A percentile compares a stretch with the other conserved stretches of the same genome.
phyloP scores from a whole-genome alignment of 192 early-diverging fungal genomes.

The Phycomyces nitens region DNA sequence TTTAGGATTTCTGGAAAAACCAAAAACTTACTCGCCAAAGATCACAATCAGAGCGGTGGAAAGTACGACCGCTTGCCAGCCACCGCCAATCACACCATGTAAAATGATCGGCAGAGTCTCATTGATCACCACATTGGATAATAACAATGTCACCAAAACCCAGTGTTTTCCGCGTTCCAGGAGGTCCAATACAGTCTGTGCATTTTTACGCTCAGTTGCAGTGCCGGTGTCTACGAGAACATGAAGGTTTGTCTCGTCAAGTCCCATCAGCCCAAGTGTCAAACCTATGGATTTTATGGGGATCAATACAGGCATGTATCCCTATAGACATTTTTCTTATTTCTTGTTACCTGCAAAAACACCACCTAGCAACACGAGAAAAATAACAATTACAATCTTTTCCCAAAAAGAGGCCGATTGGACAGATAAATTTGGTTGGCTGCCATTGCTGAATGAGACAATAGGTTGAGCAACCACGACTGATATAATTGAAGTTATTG shows the following conservation, averaged over 20 bases:
- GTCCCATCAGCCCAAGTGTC: conserved; percentile 48
- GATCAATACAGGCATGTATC: no score
- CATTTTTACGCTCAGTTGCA: conserved; percentile 64
- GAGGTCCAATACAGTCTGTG: conserved; percentile 48
- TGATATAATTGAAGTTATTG: no score
- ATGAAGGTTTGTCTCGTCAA: conserved; percentile 81
- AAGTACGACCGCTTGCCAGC: conserved; percentile 77
- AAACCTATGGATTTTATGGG: conserved; percentile 23
- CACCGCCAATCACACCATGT: conserved; percentile 73
- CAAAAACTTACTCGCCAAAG: conserved; percentile 80
- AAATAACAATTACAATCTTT: conserved; percentile 8
- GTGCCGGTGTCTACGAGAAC: conserved; percentile 83
- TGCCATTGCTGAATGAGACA: no score
- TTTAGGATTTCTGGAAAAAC: conserved; percentile 1
- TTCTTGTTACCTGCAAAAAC: conserved; percentile 23
- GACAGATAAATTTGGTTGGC: no score
- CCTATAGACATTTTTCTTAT: neutral
- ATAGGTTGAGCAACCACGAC: no score
- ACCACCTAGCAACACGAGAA: conserved; percentile 25
- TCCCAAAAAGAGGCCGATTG: conserved; percentile 1
- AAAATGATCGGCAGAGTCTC: conserved; percentile 89
- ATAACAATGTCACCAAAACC: conserved; percentile 88
- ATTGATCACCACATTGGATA: conserved; percentile 94
- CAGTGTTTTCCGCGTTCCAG: conserved; percentile 67
- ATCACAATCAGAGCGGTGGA: conserved; percentile 88